These are phyloP conservation scores for Didymella pinodella DNA, from an alignment of 2,329 filamentous ascomycete genomes.

Conservation along the genomic window DNA sequence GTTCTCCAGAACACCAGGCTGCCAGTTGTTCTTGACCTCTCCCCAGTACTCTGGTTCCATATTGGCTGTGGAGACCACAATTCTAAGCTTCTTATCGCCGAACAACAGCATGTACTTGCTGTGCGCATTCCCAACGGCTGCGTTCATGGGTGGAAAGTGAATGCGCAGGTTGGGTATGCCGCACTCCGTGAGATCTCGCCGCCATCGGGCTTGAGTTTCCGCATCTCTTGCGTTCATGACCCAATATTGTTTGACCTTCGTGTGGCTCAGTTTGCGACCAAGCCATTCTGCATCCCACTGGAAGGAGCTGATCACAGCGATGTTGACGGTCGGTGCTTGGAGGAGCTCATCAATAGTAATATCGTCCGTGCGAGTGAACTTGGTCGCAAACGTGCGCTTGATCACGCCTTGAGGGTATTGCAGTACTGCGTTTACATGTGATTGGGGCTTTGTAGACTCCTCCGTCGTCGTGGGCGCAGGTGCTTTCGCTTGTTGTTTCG, in stretches of 20 bases:
- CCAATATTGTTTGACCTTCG: conserved; percentile 59
- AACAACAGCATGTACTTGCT: conserved; percentile 94
- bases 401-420: conserved; percentile 70
- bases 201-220: conserved; percentile 36
- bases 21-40: conserved; percentile 66
- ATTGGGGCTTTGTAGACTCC: background rate
- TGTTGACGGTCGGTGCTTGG: conserved; percentile 73
- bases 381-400: conserved; percentile 80
- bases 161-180: conserved; percentile 64
- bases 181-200: conserved; percentile 39
- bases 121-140: conserved; percentile 78
- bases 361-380: conserved; percentile 71
- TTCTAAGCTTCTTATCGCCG: conserved; percentile 73
- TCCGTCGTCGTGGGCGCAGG: background rate
- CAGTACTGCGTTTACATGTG: conserved; percentile 9
- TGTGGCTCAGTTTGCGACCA: conserved; percentile 69
- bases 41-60: conserved; percentile 89
- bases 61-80: conserved; percentile 89
- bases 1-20: conserved; percentile 47
- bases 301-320: conserved; percentile 86
- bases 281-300: conserved; percentile 87
- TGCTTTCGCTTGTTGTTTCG: conserved; percentile 30
- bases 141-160: conserved; percentile 84
- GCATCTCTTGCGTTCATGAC: conserved; percentile 67
- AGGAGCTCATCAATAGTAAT: conserved; percentile 90